These are phyloP conservation scores for Hypoxylon fragiforme DNA, from an alignment of 495 filamentous ascomycete species.

Conservation along the genomic window DNA sequence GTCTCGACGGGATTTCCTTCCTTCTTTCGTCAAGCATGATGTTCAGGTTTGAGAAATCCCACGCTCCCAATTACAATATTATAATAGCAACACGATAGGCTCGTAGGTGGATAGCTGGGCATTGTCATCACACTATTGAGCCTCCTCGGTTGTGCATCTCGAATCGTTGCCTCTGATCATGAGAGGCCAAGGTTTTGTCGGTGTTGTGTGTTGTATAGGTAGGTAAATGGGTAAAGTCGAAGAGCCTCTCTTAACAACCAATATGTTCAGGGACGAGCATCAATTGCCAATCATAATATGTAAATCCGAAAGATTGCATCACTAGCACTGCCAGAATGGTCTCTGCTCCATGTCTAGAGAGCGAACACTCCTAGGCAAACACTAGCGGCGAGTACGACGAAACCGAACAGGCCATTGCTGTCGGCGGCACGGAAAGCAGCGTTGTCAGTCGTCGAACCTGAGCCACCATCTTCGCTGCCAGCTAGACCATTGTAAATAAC, in stretches of 20 bases:
- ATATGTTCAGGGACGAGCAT: neutral
- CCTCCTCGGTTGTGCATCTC: conserved; percentile 2
- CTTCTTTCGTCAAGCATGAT: conserved; percentile 25
- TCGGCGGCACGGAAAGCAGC: conserved; percentile 27
- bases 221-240: neutral
- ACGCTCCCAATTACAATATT: conserved; percentile 24
- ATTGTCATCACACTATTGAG: too few species aligned
- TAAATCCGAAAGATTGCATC: neutral
- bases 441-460: conserved; percentile 19
- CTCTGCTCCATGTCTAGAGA: conserved; percentile 21
- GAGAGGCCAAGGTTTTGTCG: neutral
- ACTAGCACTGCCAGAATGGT: neutral
- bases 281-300: neutral
- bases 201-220: neutral
- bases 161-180: neutral
- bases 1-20: conserved; percentile 13
- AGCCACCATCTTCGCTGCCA: conserved; percentile 33
- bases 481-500: conserved; percentile 55
- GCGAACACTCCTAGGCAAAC: conserved; percentile 34
- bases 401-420: conserved; percentile 30
- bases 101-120: too few species aligned
- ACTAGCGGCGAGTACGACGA: conserved; percentile 30
- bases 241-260: neutral
- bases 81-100: conserved; percentile 7
- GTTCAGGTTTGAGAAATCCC: conserved; percentile 11